Conservation (phyloP, 805 yeast genomes). For the Metschnikowia santaceciliae region DNA sequence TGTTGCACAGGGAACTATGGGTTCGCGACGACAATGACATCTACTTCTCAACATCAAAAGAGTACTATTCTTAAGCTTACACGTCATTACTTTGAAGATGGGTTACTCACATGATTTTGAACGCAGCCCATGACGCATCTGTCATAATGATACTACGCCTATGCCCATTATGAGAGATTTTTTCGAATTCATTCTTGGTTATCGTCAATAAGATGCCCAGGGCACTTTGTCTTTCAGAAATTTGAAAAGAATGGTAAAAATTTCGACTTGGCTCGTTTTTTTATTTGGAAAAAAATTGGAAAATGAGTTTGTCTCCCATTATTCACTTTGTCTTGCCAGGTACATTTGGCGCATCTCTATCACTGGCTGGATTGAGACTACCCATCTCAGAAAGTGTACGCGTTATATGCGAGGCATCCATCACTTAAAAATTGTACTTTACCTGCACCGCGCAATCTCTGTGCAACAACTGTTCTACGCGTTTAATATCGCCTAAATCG, state of each 20-base stretch:
- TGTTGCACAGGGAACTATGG: neutral
- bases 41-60: neutral
- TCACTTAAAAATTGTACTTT: conserved; percentile 4
- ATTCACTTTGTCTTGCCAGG: neutral
- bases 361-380: neutral
- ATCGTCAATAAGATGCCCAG: neutral
- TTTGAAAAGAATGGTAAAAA: no score
- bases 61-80: neutral
- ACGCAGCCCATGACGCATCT: neutral
- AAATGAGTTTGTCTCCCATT: no score
- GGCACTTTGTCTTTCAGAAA: no score
- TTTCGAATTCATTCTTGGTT: neutral
- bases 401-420: neutral
- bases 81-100: neutral
- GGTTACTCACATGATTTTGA: neutral
- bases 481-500: conserved; percentile 18
- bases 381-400: neutral
- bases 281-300: no score
- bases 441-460: conserved; percentile 10
- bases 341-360: neutral
- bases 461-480: conserved; percentile 12
- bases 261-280: no score
- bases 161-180: neutral
- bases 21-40: neutral
- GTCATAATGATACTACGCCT: neutral